These are phyloP conservation scores for Lasiodiplodia citricola DNA, from an alignment of 2,329 filamentous ascomycete genomes.

Conservation along the genomic window DNA sequence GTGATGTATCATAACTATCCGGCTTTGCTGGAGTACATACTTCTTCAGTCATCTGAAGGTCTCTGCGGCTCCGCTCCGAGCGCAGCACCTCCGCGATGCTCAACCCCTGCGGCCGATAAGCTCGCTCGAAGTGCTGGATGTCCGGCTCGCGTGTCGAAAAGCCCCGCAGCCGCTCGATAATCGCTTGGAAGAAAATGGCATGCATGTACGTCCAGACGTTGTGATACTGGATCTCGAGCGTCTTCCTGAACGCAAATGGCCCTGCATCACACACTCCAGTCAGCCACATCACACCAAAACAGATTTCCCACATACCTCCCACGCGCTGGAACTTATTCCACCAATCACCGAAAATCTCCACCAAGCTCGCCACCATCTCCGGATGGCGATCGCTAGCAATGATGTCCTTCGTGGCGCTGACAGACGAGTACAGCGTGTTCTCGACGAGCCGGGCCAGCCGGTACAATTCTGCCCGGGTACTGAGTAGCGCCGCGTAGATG, in stretches of 20 bases:
- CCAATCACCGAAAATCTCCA: conserved; percentile 6
- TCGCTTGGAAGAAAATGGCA: conserved; percentile 3
- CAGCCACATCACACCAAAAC: not conserved
- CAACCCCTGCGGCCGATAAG: not conserved
- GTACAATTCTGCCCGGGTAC: not conserved
- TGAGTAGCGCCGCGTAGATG: not conserved
- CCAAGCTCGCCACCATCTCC: conserved; percentile 1
- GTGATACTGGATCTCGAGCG: conserved; percentile 13
- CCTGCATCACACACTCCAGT: not conserved
- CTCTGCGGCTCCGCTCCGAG: conserved; percentile 3
- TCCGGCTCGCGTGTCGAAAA: not conserved
- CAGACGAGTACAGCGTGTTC: not conserved
- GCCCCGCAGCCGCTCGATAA: conserved; percentile 2
- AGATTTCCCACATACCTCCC: not conserved
- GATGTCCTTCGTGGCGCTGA: conserved; percentile 8
- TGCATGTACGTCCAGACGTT: conserved; percentile 9
- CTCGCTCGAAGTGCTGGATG: not conserved
- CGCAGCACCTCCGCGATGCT: not conserved
- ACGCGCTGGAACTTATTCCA: conserved; percentile 6
- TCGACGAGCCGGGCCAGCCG: not conserved
- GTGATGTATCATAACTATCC: too few species aligned
- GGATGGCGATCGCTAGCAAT: not conserved
- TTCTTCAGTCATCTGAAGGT: not conserved
- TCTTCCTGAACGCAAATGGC: not conserved
- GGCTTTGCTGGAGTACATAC: not conserved